Evolutionary conservation across 768 basidiomycete genomes (phyloP).

Genomic region (Mycena rosella): DNA sequence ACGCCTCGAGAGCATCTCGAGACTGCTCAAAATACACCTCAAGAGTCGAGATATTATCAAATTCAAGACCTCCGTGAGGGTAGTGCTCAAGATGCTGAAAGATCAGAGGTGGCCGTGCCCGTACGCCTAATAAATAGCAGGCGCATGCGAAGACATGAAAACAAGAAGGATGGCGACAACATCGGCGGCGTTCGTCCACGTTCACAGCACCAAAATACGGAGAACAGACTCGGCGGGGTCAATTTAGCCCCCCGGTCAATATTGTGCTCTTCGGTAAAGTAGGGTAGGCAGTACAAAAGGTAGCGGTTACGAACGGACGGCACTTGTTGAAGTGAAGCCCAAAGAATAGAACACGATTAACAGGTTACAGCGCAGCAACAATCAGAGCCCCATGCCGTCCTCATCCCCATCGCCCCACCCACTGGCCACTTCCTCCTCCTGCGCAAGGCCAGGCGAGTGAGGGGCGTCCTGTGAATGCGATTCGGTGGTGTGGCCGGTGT

Average conservation of each 20-base stretch:
- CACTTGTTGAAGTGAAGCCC: constrained; percentile 5
- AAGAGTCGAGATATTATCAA: too few relatives aligned
- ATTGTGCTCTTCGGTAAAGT: neutral
- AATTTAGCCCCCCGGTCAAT: neutral
- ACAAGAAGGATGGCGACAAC: too few relatives aligned
- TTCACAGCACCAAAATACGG: too few relatives aligned
- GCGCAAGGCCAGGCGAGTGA: constrained; percentile 48
- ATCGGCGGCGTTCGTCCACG: too few relatives aligned
- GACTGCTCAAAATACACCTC: too few relatives aligned
- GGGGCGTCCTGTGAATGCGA: constrained; percentile 41
- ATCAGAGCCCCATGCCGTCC: constrained; percentile 76
- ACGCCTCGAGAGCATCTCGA: too few relatives aligned
- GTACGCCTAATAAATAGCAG: too few relatives aligned
- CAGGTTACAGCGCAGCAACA: constrained; percentile 7
- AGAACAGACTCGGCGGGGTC: neutral
- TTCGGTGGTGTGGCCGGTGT: constrained; percentile 30
- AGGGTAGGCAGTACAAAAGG: neutral
- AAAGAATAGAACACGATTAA: constrained; percentile 13
- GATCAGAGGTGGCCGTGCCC: too few relatives aligned
- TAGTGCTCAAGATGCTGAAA: too few relatives aligned
- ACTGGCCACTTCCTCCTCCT: constrained; percentile 75
- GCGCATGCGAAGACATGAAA: too few relatives aligned
- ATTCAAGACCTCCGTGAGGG: too few relatives aligned
- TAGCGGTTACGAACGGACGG: constrained; percentile 1
- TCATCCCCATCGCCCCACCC: constrained; percentile 82